phyloP scores from a whole-genome alignment of 805 yeast species.

The Metschnikowia cubensis region DNA sequence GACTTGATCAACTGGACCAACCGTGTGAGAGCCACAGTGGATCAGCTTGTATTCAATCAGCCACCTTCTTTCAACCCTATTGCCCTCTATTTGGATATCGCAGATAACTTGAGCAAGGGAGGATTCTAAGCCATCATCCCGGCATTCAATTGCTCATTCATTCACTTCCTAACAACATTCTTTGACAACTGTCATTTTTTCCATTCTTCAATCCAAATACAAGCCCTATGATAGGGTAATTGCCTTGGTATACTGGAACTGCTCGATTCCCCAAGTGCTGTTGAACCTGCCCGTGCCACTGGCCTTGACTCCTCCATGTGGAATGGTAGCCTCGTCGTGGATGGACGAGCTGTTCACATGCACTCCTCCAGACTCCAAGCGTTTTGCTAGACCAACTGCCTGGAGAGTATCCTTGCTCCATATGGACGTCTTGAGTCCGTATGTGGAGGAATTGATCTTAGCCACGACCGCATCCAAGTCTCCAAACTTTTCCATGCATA shows the following conservation, averaged over 20 bases:
- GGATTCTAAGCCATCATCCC: conserved; percentile 42
- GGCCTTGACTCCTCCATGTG: conserved; percentile 46
- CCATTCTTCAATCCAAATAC: background rate
- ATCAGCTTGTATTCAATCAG: conserved; percentile 27
- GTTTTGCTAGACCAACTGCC: conserved; percentile 31
- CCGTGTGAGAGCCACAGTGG: conserved; percentile 36
- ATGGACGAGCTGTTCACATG: conserved; percentile 34
- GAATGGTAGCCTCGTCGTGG: conserved; percentile 34
- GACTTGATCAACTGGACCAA: conserved; percentile 85
- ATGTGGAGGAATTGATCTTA: conserved; percentile 13
- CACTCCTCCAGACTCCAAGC: conserved; percentile 39
- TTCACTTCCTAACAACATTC: background rate
- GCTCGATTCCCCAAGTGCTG: conserved; percentile 42
- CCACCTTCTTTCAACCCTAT: conserved; percentile 55
- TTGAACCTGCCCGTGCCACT: conserved; percentile 37
- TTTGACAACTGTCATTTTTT: too few relatives aligned
- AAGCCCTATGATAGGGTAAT: conserved; percentile 24
- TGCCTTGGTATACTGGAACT: conserved; percentile 35
- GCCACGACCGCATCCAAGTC: conserved; percentile 11
- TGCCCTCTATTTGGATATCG: conserved; percentile 65
- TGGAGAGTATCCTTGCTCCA: conserved; percentile 37
- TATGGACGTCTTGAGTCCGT: conserved; percentile 41
- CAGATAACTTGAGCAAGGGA: conserved; percentile 54
- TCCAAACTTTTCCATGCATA: conserved; percentile 26
- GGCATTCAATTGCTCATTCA: background rate